Evolutionary conservation across 1,139 yeast genomes (phyloP), one percentile per base, ranked within the genome.

Genomic region (Geotrichum australiense): DNA sequence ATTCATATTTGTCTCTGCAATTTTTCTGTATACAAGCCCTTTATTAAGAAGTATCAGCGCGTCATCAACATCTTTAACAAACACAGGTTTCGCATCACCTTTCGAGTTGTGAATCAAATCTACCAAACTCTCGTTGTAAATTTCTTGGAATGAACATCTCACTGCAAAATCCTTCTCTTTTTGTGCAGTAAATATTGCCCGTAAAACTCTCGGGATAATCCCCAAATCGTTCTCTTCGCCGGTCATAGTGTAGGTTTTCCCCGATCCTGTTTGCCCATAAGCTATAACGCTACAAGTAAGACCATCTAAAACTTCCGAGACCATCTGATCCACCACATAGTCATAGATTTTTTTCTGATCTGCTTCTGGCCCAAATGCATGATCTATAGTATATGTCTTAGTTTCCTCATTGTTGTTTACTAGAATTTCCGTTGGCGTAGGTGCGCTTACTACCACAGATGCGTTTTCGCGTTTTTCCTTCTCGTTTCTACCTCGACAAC

Each of bases 251-350:
- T 33, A 65, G 0, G 96, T 84, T 55, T 84, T 84, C 2, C 95
- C 94, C 0, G 94, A 80, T 7, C 94, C 94, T 0, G 94, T 85
- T 62, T 85, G 95, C 7, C 95, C 94, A 58, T 85, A 85, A 0
- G 94, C 94, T 53, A 85, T 71, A 3, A 86, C 71, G 0, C 95
- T 83, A 44, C 87, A 86, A 43, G 55, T 58, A 53, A 55, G 51
- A 7, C 86, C 86, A 32, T 65, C 62, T 39, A 78, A 51, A 57
- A 78, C 73, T 50, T 80, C 87, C 20, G 67, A 63, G 30, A 80
- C 69, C 43, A 75, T 68, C 26, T 82, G 81, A 23, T 68, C 57
- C 0, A 81, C 85, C 7, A 77, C 77, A 22, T 74, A 73, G 12
- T 75, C 73, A 50, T 75, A 81, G 0, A 81, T 55, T 50, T 71